Evolutionary conservation across 768 basidiomycete species (phyloP).

Genomic region (Termitomyces eurrhizus): DNA sequence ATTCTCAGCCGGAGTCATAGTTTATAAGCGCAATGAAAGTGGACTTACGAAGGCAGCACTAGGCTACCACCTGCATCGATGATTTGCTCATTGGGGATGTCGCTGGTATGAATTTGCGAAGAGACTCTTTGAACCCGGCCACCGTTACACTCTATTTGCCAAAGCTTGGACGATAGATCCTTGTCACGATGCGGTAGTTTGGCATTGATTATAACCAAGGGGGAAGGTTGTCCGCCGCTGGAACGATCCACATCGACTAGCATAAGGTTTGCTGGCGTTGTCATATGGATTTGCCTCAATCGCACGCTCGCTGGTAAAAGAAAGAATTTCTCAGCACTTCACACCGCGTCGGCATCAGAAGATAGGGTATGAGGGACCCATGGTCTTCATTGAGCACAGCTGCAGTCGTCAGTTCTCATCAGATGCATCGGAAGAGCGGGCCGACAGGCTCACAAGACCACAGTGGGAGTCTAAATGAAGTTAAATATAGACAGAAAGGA

Average conservation of each 20-base stretch:
- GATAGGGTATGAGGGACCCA: not conserved
- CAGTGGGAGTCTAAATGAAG: not conserved
- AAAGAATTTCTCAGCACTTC: not conserved
- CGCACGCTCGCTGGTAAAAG: not conserved
- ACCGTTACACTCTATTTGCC: slow-evolving; percentile 27
- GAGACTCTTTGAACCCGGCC: slow-evolving; percentile 24
- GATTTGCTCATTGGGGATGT: slow-evolving; percentile 1
- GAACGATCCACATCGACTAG: slow-evolving; percentile 1
- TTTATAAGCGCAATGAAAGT: not conserved
- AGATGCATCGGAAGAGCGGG: not conserved
- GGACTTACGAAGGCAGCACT: slow-evolving; percentile 33
- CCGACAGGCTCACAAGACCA: not conserved
- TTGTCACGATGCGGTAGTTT: slow-evolving; percentile 26
- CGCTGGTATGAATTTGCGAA: slow-evolving; percentile 7
- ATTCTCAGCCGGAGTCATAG: slow-evolving; percentile 12
- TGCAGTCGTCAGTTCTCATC: not conserved
- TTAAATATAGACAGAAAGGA: not conserved
- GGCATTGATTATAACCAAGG: slow-evolving; percentile 22
- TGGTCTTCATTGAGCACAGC: not conserved
- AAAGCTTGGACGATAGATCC: slow-evolving; percentile 22
- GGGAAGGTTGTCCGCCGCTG: not conserved
- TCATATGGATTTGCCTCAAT: not conserved
- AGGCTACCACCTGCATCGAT: slow-evolving; percentile 28
- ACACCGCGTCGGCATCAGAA: not conserved
- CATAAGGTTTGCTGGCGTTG: not conserved